Base-by-base conservation (phyloP, 78 protist genomes). In the Dictyostelium intermedium region DNA sequence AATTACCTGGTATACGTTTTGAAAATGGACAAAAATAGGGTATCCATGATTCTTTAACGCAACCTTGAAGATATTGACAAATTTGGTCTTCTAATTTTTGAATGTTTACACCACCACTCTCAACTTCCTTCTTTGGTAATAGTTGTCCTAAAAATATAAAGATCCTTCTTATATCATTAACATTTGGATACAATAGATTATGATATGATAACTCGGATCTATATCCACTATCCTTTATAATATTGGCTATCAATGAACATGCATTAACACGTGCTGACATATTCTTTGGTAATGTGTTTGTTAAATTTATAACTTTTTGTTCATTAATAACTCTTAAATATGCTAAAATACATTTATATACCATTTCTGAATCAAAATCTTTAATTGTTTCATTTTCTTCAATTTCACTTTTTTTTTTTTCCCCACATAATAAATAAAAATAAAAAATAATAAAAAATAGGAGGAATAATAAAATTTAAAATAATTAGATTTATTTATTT, bases 171-270 rank as follows among this genome's bases (percentile, higher is more conserved):
- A 20, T 82, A 50, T 96, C 97, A 30, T 70, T 73, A n/a, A 89
- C 85, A 72, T 81, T 92, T 43, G 96, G 95, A 50, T 96, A 96
- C 16, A 96, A 69, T 9, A 96, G n/a, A 27, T 91, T 85, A 85
- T 92, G 96, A 89, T 91, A 96, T 2, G 87, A 83, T 25, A 96
- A 20, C 50, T 96, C 96, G 3, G 81, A 82, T 27, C 94, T 27
- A 60, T 91, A 96, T n/a, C 98, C 98, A 4, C 84, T 5, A 18
- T 91, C 96, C 23, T 78, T 73, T 37, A 92, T 86, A 14, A 85
- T 80, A 30, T 73, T 78, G 32, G 96, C 91, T 10, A 92, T 20
- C 20, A 72, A 45, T 23, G 92, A 84, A 37, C 93, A 86, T n/a
- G 82, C 9, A 56, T 86, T 86, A 43, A 92, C 96, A 37, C 87